Conservation (phyloP, 306 rosid species). For the Lathyrus tuberosus region DNA sequence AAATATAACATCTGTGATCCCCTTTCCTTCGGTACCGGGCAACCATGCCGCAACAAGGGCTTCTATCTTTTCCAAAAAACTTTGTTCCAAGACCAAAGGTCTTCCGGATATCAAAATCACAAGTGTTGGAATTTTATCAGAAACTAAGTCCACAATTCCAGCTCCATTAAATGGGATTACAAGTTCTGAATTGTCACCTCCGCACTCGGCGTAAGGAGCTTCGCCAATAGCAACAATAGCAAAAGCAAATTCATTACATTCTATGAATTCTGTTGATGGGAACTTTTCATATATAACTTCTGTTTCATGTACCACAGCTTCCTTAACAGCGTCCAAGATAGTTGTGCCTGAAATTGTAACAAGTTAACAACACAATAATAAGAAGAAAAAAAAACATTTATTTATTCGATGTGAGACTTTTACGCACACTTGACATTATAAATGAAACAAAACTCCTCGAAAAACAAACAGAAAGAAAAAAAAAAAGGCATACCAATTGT, state of each 20-base stretch:
- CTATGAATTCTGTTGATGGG: constrained; percentile 56
- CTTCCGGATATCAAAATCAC: constrained; percentile 82
- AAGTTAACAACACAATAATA: background rate
- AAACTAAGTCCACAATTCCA: constrained; percentile 52
- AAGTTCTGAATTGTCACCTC: constrained; percentile 68
- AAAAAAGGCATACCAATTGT: constrained; percentile 53
- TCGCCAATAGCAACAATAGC: constrained; percentile 80
- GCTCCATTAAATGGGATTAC: constrained; percentile 61
- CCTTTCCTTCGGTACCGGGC: constrained; percentile 81
- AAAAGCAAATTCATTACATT: constrained; percentile 53
- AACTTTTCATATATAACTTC: constrained; percentile 56
- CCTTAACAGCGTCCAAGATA: constrained; percentile 73
- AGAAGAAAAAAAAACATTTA: background rate
- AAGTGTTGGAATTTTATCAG: constrained; percentile 72
- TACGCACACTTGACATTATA: background rate
- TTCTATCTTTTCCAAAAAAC: constrained; percentile 59
- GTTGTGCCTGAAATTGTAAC: constrained; percentile 60
- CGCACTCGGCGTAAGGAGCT: constrained; percentile 66
- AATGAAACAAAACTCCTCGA: background rate
- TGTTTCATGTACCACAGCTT: constrained; percentile 56
- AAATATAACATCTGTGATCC: constrained; percentile 72
- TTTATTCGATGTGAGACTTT: too few species aligned
- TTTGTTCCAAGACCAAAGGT: constrained; percentile 67
- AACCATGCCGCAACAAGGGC: constrained; percentile 85
- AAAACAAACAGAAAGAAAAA: background rate